These are phyloP conservation scores for Micractinium sp. DNA, from an alignment of 139 green algal genomes.

Conservation along the genomic window DNA sequence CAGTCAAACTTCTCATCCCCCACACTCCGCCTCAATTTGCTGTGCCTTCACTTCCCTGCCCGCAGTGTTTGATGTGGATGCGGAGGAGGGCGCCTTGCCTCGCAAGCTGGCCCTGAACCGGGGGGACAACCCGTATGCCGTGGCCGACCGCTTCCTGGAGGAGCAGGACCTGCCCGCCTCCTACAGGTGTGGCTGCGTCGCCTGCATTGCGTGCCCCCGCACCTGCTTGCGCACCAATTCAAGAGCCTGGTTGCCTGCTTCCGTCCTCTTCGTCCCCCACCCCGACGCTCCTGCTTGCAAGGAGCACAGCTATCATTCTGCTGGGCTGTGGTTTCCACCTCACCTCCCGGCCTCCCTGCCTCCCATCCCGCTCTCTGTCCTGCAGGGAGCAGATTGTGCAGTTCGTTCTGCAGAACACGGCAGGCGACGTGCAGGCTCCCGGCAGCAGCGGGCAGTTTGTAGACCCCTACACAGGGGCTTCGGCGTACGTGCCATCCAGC, in stretches of 20 bases:
- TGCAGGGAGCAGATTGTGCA: conserved; percentile 84
- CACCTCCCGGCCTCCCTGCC: not conserved
- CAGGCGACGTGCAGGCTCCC: not conserved
- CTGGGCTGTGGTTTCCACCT: not conserved
- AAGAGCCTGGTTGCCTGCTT: not conserved
- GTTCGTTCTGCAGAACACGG: conserved; percentile 89
- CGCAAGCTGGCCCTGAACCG: conserved; percentile 78
- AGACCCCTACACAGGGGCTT: conserved; percentile 62
- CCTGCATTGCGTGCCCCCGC: too few relatives aligned
- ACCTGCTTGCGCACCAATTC: not conserved
- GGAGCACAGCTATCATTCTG: too few relatives aligned
- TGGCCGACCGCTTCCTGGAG: conserved; percentile 88
- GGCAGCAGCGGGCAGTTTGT: conserved; percentile 17
- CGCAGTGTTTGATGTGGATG: conserved; percentile 95
- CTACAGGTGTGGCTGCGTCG: conserved; percentile 54
- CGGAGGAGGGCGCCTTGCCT: conserved; percentile 73
- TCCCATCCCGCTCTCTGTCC: not conserved
- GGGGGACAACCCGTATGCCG: conserved; percentile 90
- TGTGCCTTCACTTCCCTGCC: too few relatives aligned
- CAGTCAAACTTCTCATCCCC: too few relatives aligned
- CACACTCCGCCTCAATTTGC: too few relatives aligned
- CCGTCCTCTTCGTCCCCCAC: not conserved
- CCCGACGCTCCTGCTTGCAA: not conserved
- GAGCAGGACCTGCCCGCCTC: conserved; percentile 77
- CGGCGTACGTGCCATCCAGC: not conserved